Evolutionary conservation across 768 basidiomycete species (phyloP), one percentile per base, ranked within the genome.

Genomic region (Suillus lakei): DNA sequence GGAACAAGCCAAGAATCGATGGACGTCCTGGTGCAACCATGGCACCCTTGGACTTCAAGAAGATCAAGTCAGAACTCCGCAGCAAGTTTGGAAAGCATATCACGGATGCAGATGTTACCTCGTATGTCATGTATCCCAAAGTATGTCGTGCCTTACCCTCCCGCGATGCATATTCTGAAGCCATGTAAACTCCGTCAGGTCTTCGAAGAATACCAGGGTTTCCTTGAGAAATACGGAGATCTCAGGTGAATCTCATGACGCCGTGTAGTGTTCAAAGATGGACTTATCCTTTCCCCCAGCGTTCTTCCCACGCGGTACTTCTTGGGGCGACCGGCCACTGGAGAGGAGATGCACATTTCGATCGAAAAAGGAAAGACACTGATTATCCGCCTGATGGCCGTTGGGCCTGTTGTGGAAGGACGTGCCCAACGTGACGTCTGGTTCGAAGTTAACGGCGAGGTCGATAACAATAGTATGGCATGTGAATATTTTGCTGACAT

Each of bases 41-140:
- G 88, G 80, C 82, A 66, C 93, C 98, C 38, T 78, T 98, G 68
- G 92, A 98, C 77, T 96, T 99, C 85, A 95, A 91, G 87, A 95
- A 92, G 85, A 93, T 96, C 82, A 98, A 96, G 80, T 88, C 88
- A 6, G 95, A 97, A 68, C 81, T 99, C 64, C 87, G 93, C 67
- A 91, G 91, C 81, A 98, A 93, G 79, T 99, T 93, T 78, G 98
- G 98, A 62, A 93, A 93, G 78, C 91, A 95, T 75, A 96, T 99
- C 75, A 92, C 92, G 12, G 95, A 97, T 76, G 83, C 85, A 59
- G 98, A 99, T 78, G 96, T 99, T 54, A 89, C 91, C 44, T 96
- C 93, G 60, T 98, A 95, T 83, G 92, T 93, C 77, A 98, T 99
- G 96, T 99, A 98, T 76, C 96, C 97, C 50, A 97, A 98, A 90